A percentile compares a stretch with the other conserved stretches of the same genome.
Conservation (phyloP, 192 early-diverging fungal species). For the Phlyctochytrium planicorne region DNA sequence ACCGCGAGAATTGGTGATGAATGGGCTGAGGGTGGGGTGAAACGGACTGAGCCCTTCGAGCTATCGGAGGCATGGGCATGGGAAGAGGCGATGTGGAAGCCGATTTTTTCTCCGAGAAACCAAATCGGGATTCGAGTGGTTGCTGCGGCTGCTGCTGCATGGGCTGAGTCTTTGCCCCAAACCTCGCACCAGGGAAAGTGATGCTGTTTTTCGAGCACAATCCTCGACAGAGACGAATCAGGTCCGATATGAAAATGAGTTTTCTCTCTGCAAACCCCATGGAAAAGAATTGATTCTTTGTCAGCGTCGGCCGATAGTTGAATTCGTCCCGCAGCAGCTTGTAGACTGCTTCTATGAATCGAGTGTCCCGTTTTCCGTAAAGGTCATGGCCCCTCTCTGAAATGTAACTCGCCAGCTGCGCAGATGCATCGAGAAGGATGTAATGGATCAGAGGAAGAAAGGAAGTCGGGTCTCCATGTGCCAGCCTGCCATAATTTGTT, state of each 20-base stretch:
- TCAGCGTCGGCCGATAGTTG: conserved; percentile 47
- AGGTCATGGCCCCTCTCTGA: conserved; percentile 39
- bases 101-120: too few species aligned
- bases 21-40: too few species aligned
- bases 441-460: conserved; percentile 60
- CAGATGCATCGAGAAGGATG: conserved; percentile 51
- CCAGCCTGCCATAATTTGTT: conserved; percentile 30
- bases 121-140: too few species aligned
- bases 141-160: too few species aligned
- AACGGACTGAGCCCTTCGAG: too few species aligned
- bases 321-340: conserved; percentile 53
- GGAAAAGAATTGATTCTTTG: conserved; percentile 47
- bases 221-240: background rate
- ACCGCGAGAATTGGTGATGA: too few species aligned
- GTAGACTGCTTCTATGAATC: conserved; percentile 54
- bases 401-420: conserved; percentile 37
- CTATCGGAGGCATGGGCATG: too few species aligned
- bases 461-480: conserved; percentile 42
- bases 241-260: conserved; percentile 38
- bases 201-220: background rate
- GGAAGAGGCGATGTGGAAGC: too few species aligned
- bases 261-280: conserved; percentile 54
- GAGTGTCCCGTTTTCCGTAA: conserved; percentile 48
- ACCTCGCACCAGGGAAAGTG: background rate
- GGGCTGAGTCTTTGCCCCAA: too few species aligned